Base-by-base conservation (phyloP, 176 grass and related monocot species). In the Thalia dealbata region DNA sequence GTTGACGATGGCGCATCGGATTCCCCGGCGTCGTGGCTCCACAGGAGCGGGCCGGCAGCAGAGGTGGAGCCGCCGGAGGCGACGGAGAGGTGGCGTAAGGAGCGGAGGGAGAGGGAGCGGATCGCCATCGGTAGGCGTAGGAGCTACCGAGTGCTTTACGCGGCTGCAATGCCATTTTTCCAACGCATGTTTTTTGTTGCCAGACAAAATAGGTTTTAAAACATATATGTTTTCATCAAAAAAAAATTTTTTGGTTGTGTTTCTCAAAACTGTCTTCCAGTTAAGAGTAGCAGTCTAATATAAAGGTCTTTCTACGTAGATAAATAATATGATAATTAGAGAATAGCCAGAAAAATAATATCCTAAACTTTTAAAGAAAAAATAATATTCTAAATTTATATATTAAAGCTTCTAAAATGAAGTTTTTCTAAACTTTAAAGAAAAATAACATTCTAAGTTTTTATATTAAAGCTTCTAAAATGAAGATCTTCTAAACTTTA, bases 11-110 rank as follows among this genome's bases (percentile, higher is more conserved):
- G 51, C 29, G 23, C 28, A 12, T 61, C 14, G 59, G 58, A 27
- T 61, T 75, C 73, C 14, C 21, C 55, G 23, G 35, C 58, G 27
- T 67, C 27, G 56, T 85, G 58, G 75, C 79, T 11, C 50, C 65
- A 0, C 78, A 52, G 51, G 79, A 99, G 1, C 85, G 83, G 35
- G 52, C 74, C 0, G 77, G 80, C 73, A 4, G 29, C 41, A n/a
- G 59, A 19, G 15, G 74, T 18, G 15, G 32, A 15, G 28, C 14
- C 66, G 6, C 78, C 28, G 6, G 84, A 8, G 42, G 79, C 60
- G 51, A 81, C 74, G 77, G 84, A 88, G 65, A 91, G 78, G 52
- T 72, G 62, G 71, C 80, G 83, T 23, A 63, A 26, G 42, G 55
- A 26, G n/a, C 75, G 64, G 15, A 23, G 61, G 10, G 71, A 63